Evolutionary conservation across 2,329 filamentous ascomycete genomes (phyloP), one percentile per base, ranked within the genome.

Genomic region (Penicillium sp.): DNA sequence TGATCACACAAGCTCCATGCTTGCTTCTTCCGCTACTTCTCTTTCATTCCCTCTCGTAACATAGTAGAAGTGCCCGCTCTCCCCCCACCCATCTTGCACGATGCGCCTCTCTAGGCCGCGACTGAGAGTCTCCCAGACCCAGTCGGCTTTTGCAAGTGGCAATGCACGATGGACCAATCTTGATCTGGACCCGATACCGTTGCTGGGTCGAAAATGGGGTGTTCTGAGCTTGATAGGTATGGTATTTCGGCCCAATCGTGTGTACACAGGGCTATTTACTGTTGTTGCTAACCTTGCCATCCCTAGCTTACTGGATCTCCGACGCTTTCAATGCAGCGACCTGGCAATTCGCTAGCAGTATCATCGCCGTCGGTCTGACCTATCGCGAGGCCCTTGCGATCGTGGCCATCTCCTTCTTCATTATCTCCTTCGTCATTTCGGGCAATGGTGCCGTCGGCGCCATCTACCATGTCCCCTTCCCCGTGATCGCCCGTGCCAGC

Each of bases 401-500:
- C 59, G 79, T 83, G 33, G 81, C 81, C 16, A 71, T 83, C 19
- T 79, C 77, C 16, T 83, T 83, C 73, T 80, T 84, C 67, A 81
- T 84, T 59, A 80, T 85, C 43, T 82, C 80, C 38, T 79, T 85
- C 46, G 84, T 89, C n/a, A 88, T 88, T 46, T 83, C 84, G 13
- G 78, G 83, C 11, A 87, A 85, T 65, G 85, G 87, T 22, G 84
- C 85, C 14, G 81, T 87, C 51, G 80, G 78, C 35, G 76, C 77
- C 16, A 76, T 77, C 68, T 79, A 84, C 62, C 83, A 86, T 68
- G 78, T 82, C 4, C 83, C 84, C 0, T 87, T 86, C 66, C 83
- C 84, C 0, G 83, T 86, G 8, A 80, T 85, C 28, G 81, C 82
- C 0, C 81, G 84, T 52, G 82, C 83, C 2, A 81, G 79, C 52